A percentile compares a stretch with the other conserved stretches of the same genome.
phyloP scores from a whole-genome alignment of 768 basidiomycete genomes.

The Boletus subcaerulescens region DNA sequence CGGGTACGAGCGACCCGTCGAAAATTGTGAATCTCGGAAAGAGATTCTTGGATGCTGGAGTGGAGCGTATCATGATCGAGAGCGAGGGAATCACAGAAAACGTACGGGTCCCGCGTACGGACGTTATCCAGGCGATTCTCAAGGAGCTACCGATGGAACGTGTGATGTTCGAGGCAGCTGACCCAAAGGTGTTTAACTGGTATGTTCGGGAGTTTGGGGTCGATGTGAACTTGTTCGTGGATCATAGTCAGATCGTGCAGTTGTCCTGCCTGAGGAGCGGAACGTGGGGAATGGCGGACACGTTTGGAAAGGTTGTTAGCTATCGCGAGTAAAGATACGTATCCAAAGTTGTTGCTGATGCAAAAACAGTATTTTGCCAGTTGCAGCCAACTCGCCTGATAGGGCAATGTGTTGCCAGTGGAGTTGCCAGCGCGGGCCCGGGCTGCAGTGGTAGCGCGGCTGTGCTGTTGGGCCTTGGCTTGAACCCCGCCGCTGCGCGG shows the following conservation, averaged over 20 bases:
- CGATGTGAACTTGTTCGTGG: constrained; percentile 42
- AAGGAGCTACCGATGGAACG: constrained; percentile 39
- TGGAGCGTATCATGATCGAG: constrained; percentile 47
- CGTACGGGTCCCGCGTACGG: constrained; percentile 40
- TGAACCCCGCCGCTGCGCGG: too few species aligned
- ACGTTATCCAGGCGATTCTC: constrained; percentile 42
- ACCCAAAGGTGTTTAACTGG: constrained; percentile 43
- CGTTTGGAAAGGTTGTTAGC: constrained; percentile 43
- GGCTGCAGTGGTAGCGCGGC: too few species aligned
- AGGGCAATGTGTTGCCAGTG: too few species aligned
- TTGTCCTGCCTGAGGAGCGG: constrained; percentile 42
- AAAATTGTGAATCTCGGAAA: constrained; percentile 38
- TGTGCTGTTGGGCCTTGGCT: too few species aligned
- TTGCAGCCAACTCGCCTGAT: too few species aligned
- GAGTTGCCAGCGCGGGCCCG: too few species aligned
- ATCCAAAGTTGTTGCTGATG: too few species aligned
- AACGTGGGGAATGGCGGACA: constrained; percentile 45
- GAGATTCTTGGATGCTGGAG: constrained; percentile 40
- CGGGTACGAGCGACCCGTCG: constrained; percentile 29
- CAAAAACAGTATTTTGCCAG: too few species aligned
- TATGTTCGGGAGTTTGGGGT: constrained; percentile 45
- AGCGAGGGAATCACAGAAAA: constrained; percentile 48
- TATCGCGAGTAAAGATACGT: constrained; percentile 25
- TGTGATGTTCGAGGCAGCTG: constrained; percentile 48
- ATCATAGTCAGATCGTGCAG: constrained; percentile 45